These are phyloP conservation scores for Pseudogymnoascus sp. DNA, from an alignment of 2,329 filamentous ascomycete genomes.

Conservation along the genomic window DNA sequence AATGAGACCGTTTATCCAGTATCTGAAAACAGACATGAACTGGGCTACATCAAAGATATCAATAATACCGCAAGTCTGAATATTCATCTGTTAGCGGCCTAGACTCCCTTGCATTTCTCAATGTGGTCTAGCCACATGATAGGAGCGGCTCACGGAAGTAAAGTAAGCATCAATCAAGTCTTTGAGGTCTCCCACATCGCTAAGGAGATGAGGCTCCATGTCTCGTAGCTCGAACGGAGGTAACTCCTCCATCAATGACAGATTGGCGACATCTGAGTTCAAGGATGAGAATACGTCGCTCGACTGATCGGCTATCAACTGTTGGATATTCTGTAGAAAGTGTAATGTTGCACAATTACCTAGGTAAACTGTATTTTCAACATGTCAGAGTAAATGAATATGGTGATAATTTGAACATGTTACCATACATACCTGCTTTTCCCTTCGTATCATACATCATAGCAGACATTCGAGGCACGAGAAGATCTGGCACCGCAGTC, in stretches of 20 bases:
- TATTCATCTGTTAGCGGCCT: not conserved
- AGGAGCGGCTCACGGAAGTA: not conserved
- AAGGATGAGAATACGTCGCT: slow-evolving; percentile 7
- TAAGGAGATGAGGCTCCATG: slow-evolving; percentile 13
- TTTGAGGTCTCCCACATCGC: slow-evolving; percentile 7
- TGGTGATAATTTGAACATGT: not conserved
- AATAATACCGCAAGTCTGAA: slow-evolving; percentile 8
- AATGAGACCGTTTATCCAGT: slow-evolving; percentile 7
- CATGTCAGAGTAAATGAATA: not conserved
- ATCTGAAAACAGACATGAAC: not conserved
- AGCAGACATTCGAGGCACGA: not conserved
- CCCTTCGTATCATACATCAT: slow-evolving; percentile 1
- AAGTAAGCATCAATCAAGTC: slow-evolving; percentile 8
- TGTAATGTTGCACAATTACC: slow-evolving; percentile 14
- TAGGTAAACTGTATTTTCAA: slow-evolving; percentile 12
- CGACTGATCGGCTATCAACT: slow-evolving; percentile 7
- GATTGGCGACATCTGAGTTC: not conserved
- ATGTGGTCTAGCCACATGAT: not conserved
- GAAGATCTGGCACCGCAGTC: not conserved
- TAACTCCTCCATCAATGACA: not conserved
- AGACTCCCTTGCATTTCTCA: not conserved
- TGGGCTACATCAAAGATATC: slow-evolving; percentile 7
- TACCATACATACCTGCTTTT: slow-evolving; percentile 2
- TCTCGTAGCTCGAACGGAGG: slow-evolving; percentile 8
- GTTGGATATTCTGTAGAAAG: slow-evolving; percentile 11